Percentiles rank a stretch among this genome's conserved stretches.
phyloP scores from a whole-genome alignment of 1,284 basidiomycete genomes.

The Cerrena zonata region DNA sequence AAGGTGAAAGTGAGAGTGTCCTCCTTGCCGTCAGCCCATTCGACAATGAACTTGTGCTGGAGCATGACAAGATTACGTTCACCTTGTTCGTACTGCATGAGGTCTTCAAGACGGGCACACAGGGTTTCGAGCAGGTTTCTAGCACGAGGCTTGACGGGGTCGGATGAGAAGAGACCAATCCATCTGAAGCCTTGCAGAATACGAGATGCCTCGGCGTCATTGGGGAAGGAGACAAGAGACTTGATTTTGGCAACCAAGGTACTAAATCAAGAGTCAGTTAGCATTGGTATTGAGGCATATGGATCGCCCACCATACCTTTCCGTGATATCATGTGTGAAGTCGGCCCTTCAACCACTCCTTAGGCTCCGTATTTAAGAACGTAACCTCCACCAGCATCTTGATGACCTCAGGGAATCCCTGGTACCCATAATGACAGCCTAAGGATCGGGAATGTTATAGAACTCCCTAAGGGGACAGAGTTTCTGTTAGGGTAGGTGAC shows the following conservation, averaged over 20 bases:
- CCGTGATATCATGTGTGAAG: constrained; percentile 89
- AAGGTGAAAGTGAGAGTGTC: constrained; percentile 89
- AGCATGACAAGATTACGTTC: constrained; percentile 97
- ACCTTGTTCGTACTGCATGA: constrained; percentile 87
- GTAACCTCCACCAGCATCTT: too few species aligned
- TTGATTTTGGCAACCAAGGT: constrained; percentile 70
- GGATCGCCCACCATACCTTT: constrained; percentile 48
- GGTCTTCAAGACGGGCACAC: constrained; percentile 82
- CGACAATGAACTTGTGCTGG: constrained; percentile 92
- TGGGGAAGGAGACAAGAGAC: constrained; percentile 67
- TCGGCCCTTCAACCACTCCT: too few species aligned
- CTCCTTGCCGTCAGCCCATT: constrained; percentile 78
- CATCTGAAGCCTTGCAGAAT: constrained; percentile 88
- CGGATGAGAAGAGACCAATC: constrained; percentile 80
- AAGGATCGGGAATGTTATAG: constrained; percentile 93
- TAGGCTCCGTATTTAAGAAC: too few species aligned
- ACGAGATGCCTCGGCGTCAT: too few species aligned
- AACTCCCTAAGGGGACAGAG: constrained; percentile 80
- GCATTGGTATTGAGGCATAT: background rate
- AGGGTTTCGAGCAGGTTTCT: constrained; percentile 91
- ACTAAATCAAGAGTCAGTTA: constrained; percentile 25
- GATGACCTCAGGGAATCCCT: too few species aligned
- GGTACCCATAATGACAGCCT: too few species aligned
- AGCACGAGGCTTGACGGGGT: constrained; percentile 58
- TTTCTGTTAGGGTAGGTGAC: too few species aligned